Conservation (phyloP, 495 filamentous ascomycete genomes). For the Aspergillus hancockii region DNA sequence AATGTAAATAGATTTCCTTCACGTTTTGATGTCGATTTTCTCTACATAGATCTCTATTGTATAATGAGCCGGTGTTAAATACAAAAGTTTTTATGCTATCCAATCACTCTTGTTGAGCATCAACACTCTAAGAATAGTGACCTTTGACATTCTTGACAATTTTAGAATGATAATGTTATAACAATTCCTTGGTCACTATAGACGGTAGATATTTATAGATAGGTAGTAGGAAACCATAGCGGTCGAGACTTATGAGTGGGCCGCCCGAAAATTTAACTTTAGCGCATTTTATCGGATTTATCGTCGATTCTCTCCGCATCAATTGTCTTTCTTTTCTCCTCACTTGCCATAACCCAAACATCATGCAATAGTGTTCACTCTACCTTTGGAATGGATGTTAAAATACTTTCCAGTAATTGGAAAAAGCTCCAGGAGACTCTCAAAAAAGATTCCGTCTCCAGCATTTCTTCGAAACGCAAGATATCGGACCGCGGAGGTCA, state of each 20-base stretch:
- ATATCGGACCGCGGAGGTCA: conserved; percentile 36
- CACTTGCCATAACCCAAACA: conserved; percentile 4
- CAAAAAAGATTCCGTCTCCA: conserved; percentile 47
- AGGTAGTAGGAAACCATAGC: neutral
- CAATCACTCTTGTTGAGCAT: neutral
- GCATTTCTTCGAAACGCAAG: conserved; percentile 36
- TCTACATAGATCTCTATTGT: conserved; percentile 5
- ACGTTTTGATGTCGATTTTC: conserved; percentile 22
- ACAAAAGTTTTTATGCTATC: conserved; percentile 4
- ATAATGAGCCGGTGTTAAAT: conserved; percentile 4
- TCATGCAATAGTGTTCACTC: conserved; percentile 19
- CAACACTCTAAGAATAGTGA: neutral
- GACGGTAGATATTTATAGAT: no score
- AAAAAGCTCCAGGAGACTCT: conserved; percentile 70
- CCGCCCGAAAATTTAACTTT: conserved; percentile 21
- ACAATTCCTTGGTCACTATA: neutral
- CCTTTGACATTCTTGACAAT: neutral
- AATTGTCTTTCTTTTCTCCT: conserved; percentile 13
- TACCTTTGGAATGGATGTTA: conserved; percentile 43
- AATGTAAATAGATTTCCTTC: conserved; percentile 25
- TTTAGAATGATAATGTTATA: neutral
- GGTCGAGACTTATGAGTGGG: conserved; percentile 17
- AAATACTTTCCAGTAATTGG: conserved; percentile 64
- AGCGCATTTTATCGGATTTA: conserved; percentile 9
- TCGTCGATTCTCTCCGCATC: conserved; percentile 15